A percentile compares a stretch with the other conserved stretches of the same genome.
phyloP scores from a whole-genome alignment of 2,329 filamentous ascomycete genomes.

The Apiospora malaysiana region DNA sequence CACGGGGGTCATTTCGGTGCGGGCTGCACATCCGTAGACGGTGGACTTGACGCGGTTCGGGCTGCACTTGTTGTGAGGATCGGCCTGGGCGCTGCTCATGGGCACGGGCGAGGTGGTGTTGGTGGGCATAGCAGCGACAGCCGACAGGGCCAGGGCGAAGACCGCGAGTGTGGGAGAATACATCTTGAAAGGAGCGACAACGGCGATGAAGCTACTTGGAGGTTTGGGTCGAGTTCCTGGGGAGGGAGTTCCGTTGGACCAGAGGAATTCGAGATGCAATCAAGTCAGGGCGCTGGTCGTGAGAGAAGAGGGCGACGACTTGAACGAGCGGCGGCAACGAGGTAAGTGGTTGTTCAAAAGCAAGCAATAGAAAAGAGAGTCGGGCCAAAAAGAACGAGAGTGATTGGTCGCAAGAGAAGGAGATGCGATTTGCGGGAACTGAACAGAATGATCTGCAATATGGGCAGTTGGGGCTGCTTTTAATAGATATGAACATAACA shows the following conservation, averaged over 20 bases:
- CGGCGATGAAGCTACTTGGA: too few relatives aligned
- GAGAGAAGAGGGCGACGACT: neutral
- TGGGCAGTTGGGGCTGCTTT: constrained; percentile 13
- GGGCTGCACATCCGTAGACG: constrained; percentile 10
- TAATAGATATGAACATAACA: constrained; percentile 13
- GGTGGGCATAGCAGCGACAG: constrained; percentile 1
- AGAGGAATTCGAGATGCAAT: neutral
- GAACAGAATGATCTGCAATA: constrained; percentile 16
- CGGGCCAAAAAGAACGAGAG: constrained; percentile 18
- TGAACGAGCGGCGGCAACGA: constrained; percentile 11
- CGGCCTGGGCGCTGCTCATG: constrained; percentile 10
- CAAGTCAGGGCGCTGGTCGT: neutral
- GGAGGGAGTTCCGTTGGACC: neutral
- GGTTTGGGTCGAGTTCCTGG: neutral
- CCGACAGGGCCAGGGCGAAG: constrained; percentile 11
- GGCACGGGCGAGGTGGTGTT: constrained; percentile 1
- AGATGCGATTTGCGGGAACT: constrained; percentile 18
- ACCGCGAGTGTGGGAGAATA: neutral
- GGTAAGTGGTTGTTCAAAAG: neutral
- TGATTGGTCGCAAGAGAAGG: constrained; percentile 17
- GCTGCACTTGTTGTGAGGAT: constrained; percentile 4
- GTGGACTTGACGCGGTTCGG: constrained; percentile 9
- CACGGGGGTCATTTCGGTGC: neutral
- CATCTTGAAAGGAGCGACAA: constrained; percentile 1
- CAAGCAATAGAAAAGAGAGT: constrained; percentile 12